Conservation (phyloP, 2,329 filamentous ascomycete species). For the Ilyonectria robusta region DNA sequence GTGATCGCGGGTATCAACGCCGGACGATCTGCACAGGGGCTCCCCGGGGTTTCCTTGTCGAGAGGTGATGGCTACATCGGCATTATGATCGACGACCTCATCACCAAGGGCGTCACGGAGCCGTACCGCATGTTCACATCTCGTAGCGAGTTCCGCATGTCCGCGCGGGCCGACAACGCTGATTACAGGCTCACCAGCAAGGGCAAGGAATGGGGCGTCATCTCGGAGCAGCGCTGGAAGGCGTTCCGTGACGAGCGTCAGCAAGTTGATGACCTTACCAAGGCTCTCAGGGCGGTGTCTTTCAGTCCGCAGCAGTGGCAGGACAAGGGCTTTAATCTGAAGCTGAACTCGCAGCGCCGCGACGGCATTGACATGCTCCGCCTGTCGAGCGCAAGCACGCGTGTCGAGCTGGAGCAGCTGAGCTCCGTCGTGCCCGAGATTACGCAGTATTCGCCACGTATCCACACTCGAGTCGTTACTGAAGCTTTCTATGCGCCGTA, state of each 20-base stretch:
- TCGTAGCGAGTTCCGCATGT: slow-evolving; percentile 95
- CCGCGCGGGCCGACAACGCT: slow-evolving; percentile 92
- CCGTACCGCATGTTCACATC: slow-evolving; percentile 99
- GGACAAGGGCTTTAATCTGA: slow-evolving; percentile 77
- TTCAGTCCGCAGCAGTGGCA: slow-evolving; percentile 78
- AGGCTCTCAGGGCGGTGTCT: slow-evolving; percentile 69
- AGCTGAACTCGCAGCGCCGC: slow-evolving; percentile 75
- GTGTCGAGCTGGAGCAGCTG: slow-evolving; percentile 67
- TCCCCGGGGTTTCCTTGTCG: slow-evolving; percentile 76
- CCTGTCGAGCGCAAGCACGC: slow-evolving; percentile 67
- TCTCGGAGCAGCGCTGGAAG: slow-evolving; percentile 84
- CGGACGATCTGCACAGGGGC: slow-evolving; percentile 80
- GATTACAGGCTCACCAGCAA: slow-evolving; percentile 87
- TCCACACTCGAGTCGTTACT: slow-evolving; percentile 81
- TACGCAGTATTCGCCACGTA: slow-evolving; percentile 66
- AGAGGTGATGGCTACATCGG: slow-evolving; percentile 96
- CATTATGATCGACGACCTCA: slow-evolving; percentile 97
- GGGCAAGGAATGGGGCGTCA: slow-evolving; percentile 82
- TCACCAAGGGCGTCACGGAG: slow-evolving; percentile 96
- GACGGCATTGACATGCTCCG: slow-evolving; percentile 86
- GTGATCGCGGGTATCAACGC: slow-evolving; percentile 95
- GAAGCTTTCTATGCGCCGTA: slow-evolving; percentile 92
- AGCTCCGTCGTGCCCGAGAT: slow-evolving; percentile 70
- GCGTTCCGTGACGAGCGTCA: slow-evolving; percentile 75
- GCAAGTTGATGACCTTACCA: slow-evolving; percentile 77